phyloP scores from a whole-genome alignment of 2,329 filamentous ascomycete species.

The Sporothrix curviconia region DNA sequence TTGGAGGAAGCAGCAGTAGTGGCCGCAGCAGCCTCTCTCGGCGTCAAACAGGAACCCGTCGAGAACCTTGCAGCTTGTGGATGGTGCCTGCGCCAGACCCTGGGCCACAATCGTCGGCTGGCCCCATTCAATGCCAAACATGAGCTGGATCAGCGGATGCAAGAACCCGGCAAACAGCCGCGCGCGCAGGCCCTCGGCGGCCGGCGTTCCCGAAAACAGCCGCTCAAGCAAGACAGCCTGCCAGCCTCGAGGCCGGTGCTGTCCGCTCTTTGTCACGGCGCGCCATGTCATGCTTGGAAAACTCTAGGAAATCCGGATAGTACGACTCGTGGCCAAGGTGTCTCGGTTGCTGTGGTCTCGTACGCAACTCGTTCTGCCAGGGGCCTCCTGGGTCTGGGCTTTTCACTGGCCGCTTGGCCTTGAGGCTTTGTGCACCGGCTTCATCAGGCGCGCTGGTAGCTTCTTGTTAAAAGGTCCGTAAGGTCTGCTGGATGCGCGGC shows the following conservation, averaged over 20 bases:
- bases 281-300: slow-evolving; percentile 70
- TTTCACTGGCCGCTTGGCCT: slow-evolving; percentile 43
- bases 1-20: not conserved
- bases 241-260: slow-evolving; percentile 27
- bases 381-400: too few species aligned
- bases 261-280: slow-evolving; percentile 35
- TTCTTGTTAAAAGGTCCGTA: slow-evolving; percentile 60
- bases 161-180: slow-evolving; percentile 64
- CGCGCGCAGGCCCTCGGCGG: slow-evolving; percentile 61
- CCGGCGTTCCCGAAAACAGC: slow-evolving; percentile 59
- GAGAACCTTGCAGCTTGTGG: slow-evolving; percentile 39
- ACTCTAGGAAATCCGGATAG: slow-evolving; percentile 69
- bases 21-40: slow-evolving; percentile 1
- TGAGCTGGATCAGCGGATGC: slow-evolving; percentile 78
- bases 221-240: slow-evolving; percentile 56
- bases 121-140: slow-evolving; percentile 75
- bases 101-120: slow-evolving; percentile 78
- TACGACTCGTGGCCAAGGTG: slow-evolving; percentile 55
- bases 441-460: slow-evolving; percentile 58
- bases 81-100: slow-evolving; percentile 69
- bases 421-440: slow-evolving; percentile 37
- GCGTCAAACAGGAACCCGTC: not conserved
- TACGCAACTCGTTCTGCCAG: slow-evolving; percentile 40
- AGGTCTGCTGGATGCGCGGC: slow-evolving; percentile 52
- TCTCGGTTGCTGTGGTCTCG: slow-evolving; percentile 38